Evolutionary conservation across 495 filamentous ascomycete species (phyloP).

Genomic region (Hypoxylon cercidicola): DNA sequence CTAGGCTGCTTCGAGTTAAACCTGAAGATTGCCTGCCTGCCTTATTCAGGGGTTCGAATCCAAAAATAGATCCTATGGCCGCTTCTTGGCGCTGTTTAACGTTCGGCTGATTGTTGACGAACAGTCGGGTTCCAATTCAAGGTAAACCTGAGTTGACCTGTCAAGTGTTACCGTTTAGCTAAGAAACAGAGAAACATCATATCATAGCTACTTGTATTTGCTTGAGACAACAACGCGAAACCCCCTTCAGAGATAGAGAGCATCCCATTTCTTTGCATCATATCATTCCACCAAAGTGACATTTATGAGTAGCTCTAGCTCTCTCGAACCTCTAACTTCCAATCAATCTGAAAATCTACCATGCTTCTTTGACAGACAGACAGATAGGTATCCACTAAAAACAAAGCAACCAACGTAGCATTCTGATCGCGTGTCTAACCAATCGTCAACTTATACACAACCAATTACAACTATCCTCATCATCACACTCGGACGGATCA

Average conservation of each 20-base stretch:
- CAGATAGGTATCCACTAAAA: not conserved
- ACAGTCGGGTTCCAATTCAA: slow-evolving; percentile 8
- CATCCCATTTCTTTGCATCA: not conserved
- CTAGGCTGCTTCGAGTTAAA: slow-evolving; percentile 12
- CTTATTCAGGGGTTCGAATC: slow-evolving; percentile 14
- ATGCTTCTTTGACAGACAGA: not conserved
- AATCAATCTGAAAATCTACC: not conserved
- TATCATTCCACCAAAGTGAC: not conserved
- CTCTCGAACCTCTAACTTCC: not conserved
- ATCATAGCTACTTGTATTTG: not conserved
- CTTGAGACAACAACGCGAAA: not conserved
- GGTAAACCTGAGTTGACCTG: not conserved
- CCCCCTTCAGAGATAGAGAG: not conserved
- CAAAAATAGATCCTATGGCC: slow-evolving; percentile 23
- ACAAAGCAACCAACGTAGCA: not conserved
- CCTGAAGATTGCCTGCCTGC: not conserved
- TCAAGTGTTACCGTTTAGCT: not conserved
- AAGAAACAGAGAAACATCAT: too few relatives aligned
- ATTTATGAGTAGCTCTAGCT: not conserved
- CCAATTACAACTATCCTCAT: slow-evolving; percentile 23
- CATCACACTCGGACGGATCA: slow-evolving; percentile 17
- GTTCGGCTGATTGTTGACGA: slow-evolving; percentile 25
- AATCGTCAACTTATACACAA: slow-evolving; percentile 1
- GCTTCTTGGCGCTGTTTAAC: too few relatives aligned
- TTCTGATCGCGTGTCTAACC: slow-evolving; percentile 6